A percentile compares a stretch with the other conserved stretches of the same genome.
These are phyloP conservation scores for Murraya paniculata DNA, from an alignment of 345 rosid genomes.

Conservation along the genomic window DNA sequence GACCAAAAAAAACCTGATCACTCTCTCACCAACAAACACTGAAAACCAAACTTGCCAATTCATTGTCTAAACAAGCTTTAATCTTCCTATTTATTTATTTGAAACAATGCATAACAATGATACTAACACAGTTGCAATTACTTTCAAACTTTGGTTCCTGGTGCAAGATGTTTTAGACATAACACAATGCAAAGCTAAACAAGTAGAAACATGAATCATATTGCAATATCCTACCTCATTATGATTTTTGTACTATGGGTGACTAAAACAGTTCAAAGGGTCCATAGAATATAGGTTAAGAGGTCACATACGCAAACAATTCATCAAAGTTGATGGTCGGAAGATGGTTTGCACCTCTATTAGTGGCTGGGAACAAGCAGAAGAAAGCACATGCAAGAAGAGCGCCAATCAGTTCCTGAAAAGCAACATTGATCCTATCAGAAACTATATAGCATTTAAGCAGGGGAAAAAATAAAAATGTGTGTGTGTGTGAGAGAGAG, in stretches of 20 bases:
- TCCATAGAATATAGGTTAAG: slow-evolving; percentile 26
- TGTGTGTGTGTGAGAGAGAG: not conserved
- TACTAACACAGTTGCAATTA: not conserved
- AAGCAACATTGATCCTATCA: slow-evolving; percentile 14
- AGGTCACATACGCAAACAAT: slow-evolving; percentile 73
- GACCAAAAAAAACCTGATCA: not conserved
- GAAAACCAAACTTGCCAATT: not conserved
- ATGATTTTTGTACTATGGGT: not conserved
- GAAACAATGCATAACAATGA: not conserved
- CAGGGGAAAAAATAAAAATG: too few species aligned
- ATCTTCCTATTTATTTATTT: not conserved
- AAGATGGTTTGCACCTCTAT: slow-evolving; percentile 60
- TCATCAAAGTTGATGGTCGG: slow-evolving; percentile 79
- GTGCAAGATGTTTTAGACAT: not conserved
- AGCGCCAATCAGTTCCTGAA: slow-evolving; percentile 83
- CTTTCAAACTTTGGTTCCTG: not conserved
- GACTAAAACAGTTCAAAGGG: not conserved
- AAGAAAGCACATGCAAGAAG: slow-evolving; percentile 84
- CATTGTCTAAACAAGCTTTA: not conserved
- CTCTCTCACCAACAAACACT: not conserved
- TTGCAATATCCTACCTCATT: not conserved
- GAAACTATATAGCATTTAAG: not conserved
- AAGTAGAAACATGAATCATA: not conserved
- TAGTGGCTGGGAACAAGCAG: slow-evolving; percentile 69
- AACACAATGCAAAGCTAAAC: not conserved